Base-by-base conservation (phyloP, 2,329 filamentous ascomycete species). In the Tothia fuscella region DNA sequence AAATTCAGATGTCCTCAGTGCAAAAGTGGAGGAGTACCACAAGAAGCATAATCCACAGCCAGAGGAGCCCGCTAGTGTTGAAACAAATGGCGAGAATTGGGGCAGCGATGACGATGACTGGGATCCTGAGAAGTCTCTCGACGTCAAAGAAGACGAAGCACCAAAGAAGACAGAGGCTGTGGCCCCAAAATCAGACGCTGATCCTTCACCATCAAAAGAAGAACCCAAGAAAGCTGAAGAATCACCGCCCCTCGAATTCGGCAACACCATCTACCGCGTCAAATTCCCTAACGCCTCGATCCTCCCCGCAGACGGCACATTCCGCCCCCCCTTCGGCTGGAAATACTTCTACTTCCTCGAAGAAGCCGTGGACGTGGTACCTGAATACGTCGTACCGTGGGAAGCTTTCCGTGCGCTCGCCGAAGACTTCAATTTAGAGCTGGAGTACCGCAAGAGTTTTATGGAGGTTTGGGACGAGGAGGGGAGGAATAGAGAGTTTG, bases 371-470 rank as follows among this genome's bases (percentile, higher is more conserved):
- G 89, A 96, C 59, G 84, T 88, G 56, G 85, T 94, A 6, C 89
- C 91, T 2, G 91, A 98, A 65, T 98, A 94, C 57, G 89, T 98
- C 2, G 91, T 98, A 1, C 91, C 91, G 0, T 98, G 91, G 89
- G 88, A 94, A 59, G 88, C 87, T 1, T 96, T 98, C 66, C 84
- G 91, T 63, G 88, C 86, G 54, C 68, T 96, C 53, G 91, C 91
- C 14, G 88, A 95, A 57, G 88, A 96, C 57, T 98, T 89, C 69
- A 95, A 95, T 53, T 75, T 98, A 5, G 91, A 98, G 60, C 65
- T 96, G 52, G 82, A 94, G 62, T 98, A 95, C 56, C 83, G 93
- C 54, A 89, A 89, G 61, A 75, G 81, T 0, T 98, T 98, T 58
- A 66, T 76, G 30, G 88, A 96, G 50, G 82, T 98, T 22, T 96